Conservation (phyloP, 805 yeast species). For the Wickerhamomyces strasburgensis region DNA sequence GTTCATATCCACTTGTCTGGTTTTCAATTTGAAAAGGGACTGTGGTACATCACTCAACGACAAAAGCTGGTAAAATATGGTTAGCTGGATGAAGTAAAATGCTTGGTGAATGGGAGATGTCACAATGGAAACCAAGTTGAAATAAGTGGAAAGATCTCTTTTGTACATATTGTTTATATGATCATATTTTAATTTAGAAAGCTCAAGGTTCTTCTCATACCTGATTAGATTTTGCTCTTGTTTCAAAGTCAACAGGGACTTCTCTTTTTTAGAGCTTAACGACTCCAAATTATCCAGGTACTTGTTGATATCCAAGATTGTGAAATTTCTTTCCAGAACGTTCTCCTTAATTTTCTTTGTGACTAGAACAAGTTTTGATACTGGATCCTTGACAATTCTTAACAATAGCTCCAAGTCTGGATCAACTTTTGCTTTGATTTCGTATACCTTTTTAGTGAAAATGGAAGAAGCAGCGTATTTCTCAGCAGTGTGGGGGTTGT, state of each 20-base stretch:
- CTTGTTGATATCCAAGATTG: constrained; percentile 36
- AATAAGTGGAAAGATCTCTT: constrained; percentile 42
- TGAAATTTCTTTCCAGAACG: constrained; percentile 29
- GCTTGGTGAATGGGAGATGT: constrained; percentile 26
- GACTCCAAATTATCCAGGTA: constrained; percentile 22
- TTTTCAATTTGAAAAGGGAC: constrained; percentile 9
- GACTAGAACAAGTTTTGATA: constrained; percentile 10
- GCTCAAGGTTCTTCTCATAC: constrained; percentile 27
- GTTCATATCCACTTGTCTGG: constrained; percentile 6
- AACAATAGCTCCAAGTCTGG: constrained; percentile 25
- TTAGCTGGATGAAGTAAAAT: constrained; percentile 36
- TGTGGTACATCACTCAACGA: constrained; percentile 10
- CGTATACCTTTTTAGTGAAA: constrained; percentile 9
- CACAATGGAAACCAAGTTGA: constrained; percentile 29
- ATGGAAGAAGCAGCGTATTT: neutral
- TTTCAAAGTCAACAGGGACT: constrained; percentile 28
- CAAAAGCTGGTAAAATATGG: constrained; percentile 31
- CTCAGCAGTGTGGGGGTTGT: too few relatives aligned
- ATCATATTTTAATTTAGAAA: constrained; percentile 33
- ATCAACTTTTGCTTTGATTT: constrained; percentile 1
- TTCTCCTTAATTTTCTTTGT: constrained; percentile 26
- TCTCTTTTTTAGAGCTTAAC: constrained; percentile 24
- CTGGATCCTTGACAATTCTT: constrained; percentile 21
- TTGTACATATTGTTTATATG: constrained; percentile 35
- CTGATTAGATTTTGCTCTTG: constrained; percentile 33